Evolutionary conservation across 768 basidiomycete genomes (phyloP).

Genomic region (Dioszegia crocea): DNA sequence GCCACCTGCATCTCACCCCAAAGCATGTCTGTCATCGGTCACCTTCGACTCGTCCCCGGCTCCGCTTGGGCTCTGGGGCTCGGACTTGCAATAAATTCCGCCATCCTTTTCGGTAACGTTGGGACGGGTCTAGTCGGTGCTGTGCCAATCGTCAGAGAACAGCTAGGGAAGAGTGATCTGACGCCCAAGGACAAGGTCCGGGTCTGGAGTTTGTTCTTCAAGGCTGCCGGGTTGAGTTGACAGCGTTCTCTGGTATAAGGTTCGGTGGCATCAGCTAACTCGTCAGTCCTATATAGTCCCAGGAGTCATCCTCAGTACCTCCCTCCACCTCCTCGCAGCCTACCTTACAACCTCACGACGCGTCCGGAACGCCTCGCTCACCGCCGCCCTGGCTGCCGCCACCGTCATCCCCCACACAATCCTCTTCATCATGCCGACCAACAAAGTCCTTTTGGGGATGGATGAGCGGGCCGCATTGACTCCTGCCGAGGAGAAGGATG

Average conservation of each 20-base stretch:
- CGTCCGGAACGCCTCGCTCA: constrained; percentile 1
- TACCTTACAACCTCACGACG: constrained; percentile 11
- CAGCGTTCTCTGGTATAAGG: neutral
- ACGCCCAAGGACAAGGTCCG: constrained; percentile 11
- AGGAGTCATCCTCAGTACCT: neutral
- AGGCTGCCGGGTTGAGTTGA: constrained; percentile 6
- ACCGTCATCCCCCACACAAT: constrained; percentile 12
- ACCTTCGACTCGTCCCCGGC: constrained; percentile 5
- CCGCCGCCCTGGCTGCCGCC: neutral
- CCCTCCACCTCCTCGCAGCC: constrained; percentile 7
- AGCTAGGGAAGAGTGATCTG: constrained; percentile 1
- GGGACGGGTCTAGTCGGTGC: constrained; percentile 3
- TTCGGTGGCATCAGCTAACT: too few relatives aligned
- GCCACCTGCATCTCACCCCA: neutral
- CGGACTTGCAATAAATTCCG: constrained; percentile 10
- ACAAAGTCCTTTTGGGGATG: neutral
- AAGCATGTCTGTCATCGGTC: constrained; percentile 6
- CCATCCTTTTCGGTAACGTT: constrained; percentile 11
- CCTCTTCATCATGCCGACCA: constrained; percentile 9
- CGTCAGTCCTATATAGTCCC: constrained; percentile 6
- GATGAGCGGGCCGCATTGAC: constrained; percentile 1
- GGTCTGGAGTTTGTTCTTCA: constrained; percentile 15
- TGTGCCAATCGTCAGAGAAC: constrained; percentile 7
- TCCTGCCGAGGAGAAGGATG: constrained; percentile 12
- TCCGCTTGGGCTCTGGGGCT: constrained; percentile 4